Evolutionary conservation across 2,329 filamentous ascomycete genomes (phyloP).

Genomic region (Cytospora piceae): DNA sequence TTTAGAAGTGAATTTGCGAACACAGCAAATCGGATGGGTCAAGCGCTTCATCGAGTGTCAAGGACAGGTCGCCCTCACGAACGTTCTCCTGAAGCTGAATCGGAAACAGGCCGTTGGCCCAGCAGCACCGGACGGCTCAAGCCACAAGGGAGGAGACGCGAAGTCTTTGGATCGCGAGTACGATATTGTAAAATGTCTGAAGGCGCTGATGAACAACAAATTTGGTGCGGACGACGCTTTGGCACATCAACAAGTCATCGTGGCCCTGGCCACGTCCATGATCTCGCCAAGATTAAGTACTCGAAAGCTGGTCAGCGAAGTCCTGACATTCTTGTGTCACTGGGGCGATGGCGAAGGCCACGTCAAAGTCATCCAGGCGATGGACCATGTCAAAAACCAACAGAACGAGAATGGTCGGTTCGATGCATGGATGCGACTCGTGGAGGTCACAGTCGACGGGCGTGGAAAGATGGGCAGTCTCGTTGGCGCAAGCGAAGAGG

Average conservation of each 20-base stretch:
- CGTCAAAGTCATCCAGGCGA: conserved; percentile 87
- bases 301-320: conserved; percentile 91
- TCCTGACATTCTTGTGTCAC: conserved; percentile 93
- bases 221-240: conserved; percentile 97
- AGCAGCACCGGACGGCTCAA: conserved; percentile 57
- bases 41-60: conserved; percentile 96
- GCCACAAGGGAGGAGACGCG: conserved; percentile 55
- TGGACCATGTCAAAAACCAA: conserved; percentile 87
- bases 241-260: conserved; percentile 84
- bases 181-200: conserved; percentile 96
- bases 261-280: conserved; percentile 82
- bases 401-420: conserved; percentile 94
- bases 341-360: conserved; percentile 88
- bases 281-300: conserved; percentile 89
- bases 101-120: conserved; percentile 79
- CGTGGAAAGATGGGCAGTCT: conserved; percentile 98
- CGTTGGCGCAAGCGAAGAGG: conserved; percentile 94
- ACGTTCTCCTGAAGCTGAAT: conserved; percentile 91
- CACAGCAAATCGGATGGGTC: conserved; percentile 97
- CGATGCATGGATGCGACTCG: conserved; percentile 97
- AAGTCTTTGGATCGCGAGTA: conserved; percentile 91
- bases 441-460: conserved; percentile 95
- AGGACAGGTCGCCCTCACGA: conserved; percentile 93
- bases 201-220: conserved; percentile 99
- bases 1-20: conserved; percentile 90